Percentiles rank a stretch among this genome's conserved stretches.
Evolutionary conservation across 1,284 basidiomycete genomes (phyloP).

Genomic region (Trichosporon asahii): DNA sequence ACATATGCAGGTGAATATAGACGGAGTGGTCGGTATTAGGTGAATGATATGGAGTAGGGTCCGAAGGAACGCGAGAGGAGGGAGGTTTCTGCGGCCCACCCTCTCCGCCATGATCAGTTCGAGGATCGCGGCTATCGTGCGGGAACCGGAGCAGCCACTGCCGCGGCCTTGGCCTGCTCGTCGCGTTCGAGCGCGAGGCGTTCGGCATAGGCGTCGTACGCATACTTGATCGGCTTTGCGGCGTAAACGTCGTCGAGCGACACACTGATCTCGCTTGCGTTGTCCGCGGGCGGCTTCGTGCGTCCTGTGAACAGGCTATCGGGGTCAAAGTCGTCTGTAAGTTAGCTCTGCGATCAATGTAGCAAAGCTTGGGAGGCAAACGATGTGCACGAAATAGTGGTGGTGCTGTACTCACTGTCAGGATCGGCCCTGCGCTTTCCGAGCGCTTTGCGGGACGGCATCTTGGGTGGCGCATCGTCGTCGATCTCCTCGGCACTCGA

Average conservation of each 20-base stretch:
- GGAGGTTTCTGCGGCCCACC: too few relatives aligned
- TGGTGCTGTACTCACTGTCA: conserved; percentile 40
- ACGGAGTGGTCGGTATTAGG: too few relatives aligned
- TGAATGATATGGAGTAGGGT: too few relatives aligned
- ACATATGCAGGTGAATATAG: too few relatives aligned
- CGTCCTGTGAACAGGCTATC: conserved; percentile 43
- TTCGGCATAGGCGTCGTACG: conserved; percentile 52
- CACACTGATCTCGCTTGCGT: conserved; percentile 33
- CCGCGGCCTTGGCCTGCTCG: conserved; percentile 8
- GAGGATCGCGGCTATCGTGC: not conserved
- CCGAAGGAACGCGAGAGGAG: too few relatives aligned
- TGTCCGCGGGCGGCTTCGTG: conserved; percentile 16
- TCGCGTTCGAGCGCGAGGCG: conserved; percentile 22
- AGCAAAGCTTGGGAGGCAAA: too few relatives aligned
- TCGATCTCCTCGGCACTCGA: conserved; percentile 21
- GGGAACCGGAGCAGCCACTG: not conserved
- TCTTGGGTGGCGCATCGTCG: conserved; percentile 28
- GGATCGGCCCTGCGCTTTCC: conserved; percentile 46
- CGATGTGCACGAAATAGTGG: too few relatives aligned
- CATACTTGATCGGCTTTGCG: conserved; percentile 42
- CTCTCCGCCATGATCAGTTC: not conserved
- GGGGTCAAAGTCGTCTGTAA: conserved; percentile 39
- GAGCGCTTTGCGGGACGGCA: conserved; percentile 48
- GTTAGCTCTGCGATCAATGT: not conserved
- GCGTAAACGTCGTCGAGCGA: conserved; percentile 37